Evolutionary conservation across 2,329 filamentous ascomycete genomes (phyloP), one percentile per base, ranked within the genome.

Genomic region (Talaromyces albobiverticillius): DNA sequence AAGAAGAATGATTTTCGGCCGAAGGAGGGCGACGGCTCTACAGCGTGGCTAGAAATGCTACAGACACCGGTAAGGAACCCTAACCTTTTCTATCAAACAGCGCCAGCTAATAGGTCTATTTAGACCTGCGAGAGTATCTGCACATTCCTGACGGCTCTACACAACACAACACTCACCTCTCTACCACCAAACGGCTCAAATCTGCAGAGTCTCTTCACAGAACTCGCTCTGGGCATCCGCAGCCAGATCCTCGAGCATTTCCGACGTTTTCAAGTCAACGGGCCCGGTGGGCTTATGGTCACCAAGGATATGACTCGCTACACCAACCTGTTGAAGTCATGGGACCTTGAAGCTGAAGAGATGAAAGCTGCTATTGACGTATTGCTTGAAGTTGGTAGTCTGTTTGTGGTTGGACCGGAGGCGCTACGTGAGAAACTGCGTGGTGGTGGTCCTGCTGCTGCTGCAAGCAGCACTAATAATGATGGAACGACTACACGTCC

Each of bases 241-340:
- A 76, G 81, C 47, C 82, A 95, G 9, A 81, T 99, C 4, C 85
- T 99, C 59, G 89, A 94, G 58, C 94, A 99, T 73, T 90, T 97
- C 74, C 94, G 95, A 66, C 91, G 90, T 65, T 99, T 95, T 75
- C 85, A 87, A 57, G 90, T 99, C 61, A 96, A 91, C 62, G 90
- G 92, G 38, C 92, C 93, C 0, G 94, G 94, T 57, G 94, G 91
- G 2, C 82, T 99, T 45, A 94, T 96, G 83, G 90, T 97, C 23
- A 93, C 88, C 32, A 95, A 97, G 75, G 94, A 99, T 68, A 92
- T 97, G 70, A 90, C 90, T 32, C 91, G 90, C 67, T 99, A 99
- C 71, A 88, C 89, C 8, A 87, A 92, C 57, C 84, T 95, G 10
- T 80, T 99, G 60, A 85, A 89, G 58, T 85, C 85, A 31, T 97